phyloP scores from a whole-genome alignment of 2,329 filamentous ascomycete genomes.

The Metarhizium album region DNA sequence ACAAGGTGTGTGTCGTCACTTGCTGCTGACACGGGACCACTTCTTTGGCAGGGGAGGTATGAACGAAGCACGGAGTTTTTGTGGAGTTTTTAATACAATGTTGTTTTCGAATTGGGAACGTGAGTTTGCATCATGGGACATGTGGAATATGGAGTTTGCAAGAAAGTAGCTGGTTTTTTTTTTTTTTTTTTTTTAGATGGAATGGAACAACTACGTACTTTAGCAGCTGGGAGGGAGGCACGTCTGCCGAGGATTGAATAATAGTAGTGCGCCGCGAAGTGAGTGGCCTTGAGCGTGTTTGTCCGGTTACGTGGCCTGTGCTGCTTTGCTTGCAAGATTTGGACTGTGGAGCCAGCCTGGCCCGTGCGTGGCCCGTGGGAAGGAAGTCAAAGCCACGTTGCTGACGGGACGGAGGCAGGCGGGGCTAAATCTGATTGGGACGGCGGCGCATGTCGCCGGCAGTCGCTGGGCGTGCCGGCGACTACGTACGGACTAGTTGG shows the following conservation, averaged over 20 bases:
- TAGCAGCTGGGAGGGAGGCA: background rate
- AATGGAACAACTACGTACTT: no score
- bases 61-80: slow-evolving; percentile 4
- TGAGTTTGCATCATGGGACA: background rate
- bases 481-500: no score
- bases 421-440: no score
- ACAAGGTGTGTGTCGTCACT: background rate
- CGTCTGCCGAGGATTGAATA: background rate
- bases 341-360: no score
- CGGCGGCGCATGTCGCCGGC: no score
- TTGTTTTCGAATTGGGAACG: background rate
- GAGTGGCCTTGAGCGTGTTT: background rate
- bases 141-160: background rate
- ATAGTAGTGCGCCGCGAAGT: background rate
- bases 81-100: background rate
- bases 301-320: background rate
- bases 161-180: background rate
- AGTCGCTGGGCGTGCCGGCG: no score
- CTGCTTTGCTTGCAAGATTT: background rate
- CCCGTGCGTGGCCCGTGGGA: no score
- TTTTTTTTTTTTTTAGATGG: no score
- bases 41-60: background rate
- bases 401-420: no score
- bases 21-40: background rate
- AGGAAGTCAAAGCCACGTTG: no score